Evolutionary conservation across 192 early-diverging fungal species (phyloP).

Genomic region (Coemansia sp.): DNA sequence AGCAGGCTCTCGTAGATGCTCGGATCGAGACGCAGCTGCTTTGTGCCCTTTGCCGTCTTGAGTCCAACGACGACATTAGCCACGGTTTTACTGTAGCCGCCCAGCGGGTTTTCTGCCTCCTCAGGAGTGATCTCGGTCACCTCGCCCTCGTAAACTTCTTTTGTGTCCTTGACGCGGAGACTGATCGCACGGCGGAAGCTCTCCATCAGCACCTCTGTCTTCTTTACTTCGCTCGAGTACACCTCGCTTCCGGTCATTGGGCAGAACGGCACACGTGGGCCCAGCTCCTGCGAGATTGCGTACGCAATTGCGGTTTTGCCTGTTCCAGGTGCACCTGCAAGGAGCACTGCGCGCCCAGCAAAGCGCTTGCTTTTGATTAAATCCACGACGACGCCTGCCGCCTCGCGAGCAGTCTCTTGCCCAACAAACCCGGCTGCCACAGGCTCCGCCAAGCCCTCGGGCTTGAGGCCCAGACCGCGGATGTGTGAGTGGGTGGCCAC

Average conservation of each 20-base stretch:
- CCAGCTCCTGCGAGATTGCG: slow-evolving; percentile 94
- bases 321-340: slow-evolving; percentile 95
- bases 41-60: slow-evolving; percentile 98
- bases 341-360: slow-evolving; percentile 91
- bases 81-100: slow-evolving; percentile 96
- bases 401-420: slow-evolving; percentile 95
- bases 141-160: slow-evolving; percentile 99
- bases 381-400: slow-evolving; percentile 91
- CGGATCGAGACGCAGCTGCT: slow-evolving; percentile 95
- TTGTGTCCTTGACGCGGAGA: slow-evolving; percentile 95
- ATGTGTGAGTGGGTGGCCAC: slow-evolving; percentile 98
- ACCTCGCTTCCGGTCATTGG: slow-evolving; percentile 99
- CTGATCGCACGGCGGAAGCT: slow-evolving; percentile 97
- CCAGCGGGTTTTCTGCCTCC: slow-evolving; percentile 96
- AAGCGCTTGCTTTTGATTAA: slow-evolving; percentile 94
- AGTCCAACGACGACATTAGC: slow-evolving; percentile 95
- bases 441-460: slow-evolving; percentile 86
- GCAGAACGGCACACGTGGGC: slow-evolving; percentile 98
- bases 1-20: slow-evolving; percentile 95
- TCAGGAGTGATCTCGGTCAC: slow-evolving; percentile 96
- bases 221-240: slow-evolving; percentile 97
- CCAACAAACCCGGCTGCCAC: slow-evolving; percentile 94
- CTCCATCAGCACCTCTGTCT: slow-evolving; percentile 99
- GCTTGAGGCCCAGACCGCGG: slow-evolving; percentile 84
- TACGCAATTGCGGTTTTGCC: slow-evolving; percentile 98